Base-by-base conservation (phyloP, 495 filamentous ascomycete genomes). In the Tetracladium marchalianum region DNA sequence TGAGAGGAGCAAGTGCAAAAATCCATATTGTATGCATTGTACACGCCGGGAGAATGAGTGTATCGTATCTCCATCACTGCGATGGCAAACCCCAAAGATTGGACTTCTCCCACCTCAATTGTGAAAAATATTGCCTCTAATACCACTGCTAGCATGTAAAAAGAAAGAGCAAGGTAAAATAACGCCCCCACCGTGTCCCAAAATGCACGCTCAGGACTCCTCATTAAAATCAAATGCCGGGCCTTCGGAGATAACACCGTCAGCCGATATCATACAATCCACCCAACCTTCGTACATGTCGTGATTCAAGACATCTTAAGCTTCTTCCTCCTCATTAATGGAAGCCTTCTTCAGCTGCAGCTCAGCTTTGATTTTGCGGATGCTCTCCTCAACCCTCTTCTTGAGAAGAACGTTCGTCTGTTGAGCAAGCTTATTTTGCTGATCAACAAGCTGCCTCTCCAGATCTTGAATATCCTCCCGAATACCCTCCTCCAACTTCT, bases 281-380 rank as follows among this genome's bases (percentile, higher is more conserved):
- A 51, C 17, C 40, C 13, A 17, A 9, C 35, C 40, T 35, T 44
- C 43, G 10, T 36, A 36, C 16, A 38, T 15, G 2, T 12, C 39
- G 12, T 16, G 13, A 15, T 44, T 16, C 5, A 47, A 9, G 1
- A 2, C 4, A 4, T 47, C 17, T 15, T 53, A 60, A 32, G 73
- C 69, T 16, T 75, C 70, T 1, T 62, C 67, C 11, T 56, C 63
- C 41, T 72, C 57, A 10, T 68, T 68, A 35, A 78, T 63, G 5
- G 71, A 63, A 6, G 68, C 66, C 61, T 66, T 70, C 65, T 83
- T 84, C 33, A 83, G 59, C 37, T 67, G 62, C 31, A 81, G 67
- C 57, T 84, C 78, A 32, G 61, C 60, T 60, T 70, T 63, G 45
- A 78, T 51, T 19, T 68, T 74, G 55, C 67, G 64, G 41, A 80